phyloP scores from a whole-genome alignment of 169 alveolate species.

The Theileria orientalis region DNA sequence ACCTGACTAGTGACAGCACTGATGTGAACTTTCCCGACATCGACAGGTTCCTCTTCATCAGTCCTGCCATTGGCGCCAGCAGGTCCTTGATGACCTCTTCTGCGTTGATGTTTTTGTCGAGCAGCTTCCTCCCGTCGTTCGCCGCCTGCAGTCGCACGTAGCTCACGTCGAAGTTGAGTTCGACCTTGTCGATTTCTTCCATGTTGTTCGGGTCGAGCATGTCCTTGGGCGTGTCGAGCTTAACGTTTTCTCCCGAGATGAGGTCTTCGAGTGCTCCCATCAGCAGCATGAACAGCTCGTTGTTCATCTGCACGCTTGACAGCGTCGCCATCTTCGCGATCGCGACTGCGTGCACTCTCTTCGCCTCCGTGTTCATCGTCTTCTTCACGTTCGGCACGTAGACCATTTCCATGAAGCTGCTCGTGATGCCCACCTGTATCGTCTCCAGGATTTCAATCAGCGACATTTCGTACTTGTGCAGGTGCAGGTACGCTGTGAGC shows the following conservation, averaged over 20 bases:
- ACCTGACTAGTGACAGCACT: neutral
- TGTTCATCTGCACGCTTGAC: constrained; percentile 25
- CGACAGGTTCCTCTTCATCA: neutral
- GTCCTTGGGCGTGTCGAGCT: constrained; percentile 30
- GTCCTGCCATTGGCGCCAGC: constrained; percentile 23
- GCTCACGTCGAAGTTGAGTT: constrained; percentile 51
- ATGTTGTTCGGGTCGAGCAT: constrained; percentile 1
- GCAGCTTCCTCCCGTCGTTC: constrained; percentile 25
- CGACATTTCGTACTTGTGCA: constrained; percentile 28
- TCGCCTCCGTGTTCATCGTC: constrained; percentile 46
- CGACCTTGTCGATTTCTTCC: constrained; percentile 35
- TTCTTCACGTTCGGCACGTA: constrained; percentile 64
- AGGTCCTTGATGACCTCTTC: constrained; percentile 34
- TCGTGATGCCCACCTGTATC: constrained; percentile 52
- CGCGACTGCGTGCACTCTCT: constrained; percentile 59
- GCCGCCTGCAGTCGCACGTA: constrained; percentile 52
- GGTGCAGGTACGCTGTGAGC: constrained; percentile 34
- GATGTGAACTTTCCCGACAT: neutral
- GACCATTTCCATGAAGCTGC: constrained; percentile 33
- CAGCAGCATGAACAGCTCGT: constrained; percentile 31
- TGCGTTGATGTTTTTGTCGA: constrained; percentile 42
- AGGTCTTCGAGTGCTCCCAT: constrained; percentile 46
- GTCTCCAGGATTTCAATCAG: constrained; percentile 58
- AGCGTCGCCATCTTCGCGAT: constrained; percentile 30
- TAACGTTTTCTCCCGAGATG: constrained; percentile 42